Percentiles rank a stretch among this genome's conserved stretches.
phyloP scores from a whole-genome alignment of 345 rosid genomes.

The Streptanthus diversifolius region DNA sequence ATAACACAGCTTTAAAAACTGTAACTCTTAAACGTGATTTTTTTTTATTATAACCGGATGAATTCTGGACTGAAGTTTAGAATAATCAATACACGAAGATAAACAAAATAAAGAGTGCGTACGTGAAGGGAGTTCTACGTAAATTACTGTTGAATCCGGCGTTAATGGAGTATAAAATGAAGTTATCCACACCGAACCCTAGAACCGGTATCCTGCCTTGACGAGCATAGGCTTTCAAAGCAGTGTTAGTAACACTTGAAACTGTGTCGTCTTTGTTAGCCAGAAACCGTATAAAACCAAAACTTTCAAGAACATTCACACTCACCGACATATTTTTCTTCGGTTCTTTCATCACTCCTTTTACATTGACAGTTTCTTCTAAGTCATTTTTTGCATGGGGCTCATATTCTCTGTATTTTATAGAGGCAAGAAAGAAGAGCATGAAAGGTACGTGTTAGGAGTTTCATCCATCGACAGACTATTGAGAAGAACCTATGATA shows the following conservation, averaged over 20 bases:
- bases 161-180: conserved; percentile 45
- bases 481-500: conserved; percentile 4
- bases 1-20: not conserved
- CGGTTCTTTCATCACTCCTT: conserved; percentile 23
- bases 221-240: conserved; percentile 63
- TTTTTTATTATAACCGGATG: not conserved
- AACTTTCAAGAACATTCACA: conserved; percentile 65
- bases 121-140: not conserved
- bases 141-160: conserved; percentile 39
- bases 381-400: not conserved
- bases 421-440: not conserved
- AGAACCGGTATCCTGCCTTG: conserved; percentile 78
- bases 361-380: not conserved
- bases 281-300: conserved; percentile 67
- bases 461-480: not conserved
- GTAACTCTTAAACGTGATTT: not conserved
- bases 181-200: conserved; percentile 46
- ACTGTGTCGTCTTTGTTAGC: conserved; percentile 54
- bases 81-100: not conserved
- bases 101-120: not conserved
- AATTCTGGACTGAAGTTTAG: not conserved
- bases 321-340: conserved; percentile 46
- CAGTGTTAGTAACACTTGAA: conserved; percentile 49
- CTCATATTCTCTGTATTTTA: not conserved
- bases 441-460: conserved; percentile 11